Conservation (phyloP, 768 basidiomycete species). For the Phylloporus arenicola region DNA sequence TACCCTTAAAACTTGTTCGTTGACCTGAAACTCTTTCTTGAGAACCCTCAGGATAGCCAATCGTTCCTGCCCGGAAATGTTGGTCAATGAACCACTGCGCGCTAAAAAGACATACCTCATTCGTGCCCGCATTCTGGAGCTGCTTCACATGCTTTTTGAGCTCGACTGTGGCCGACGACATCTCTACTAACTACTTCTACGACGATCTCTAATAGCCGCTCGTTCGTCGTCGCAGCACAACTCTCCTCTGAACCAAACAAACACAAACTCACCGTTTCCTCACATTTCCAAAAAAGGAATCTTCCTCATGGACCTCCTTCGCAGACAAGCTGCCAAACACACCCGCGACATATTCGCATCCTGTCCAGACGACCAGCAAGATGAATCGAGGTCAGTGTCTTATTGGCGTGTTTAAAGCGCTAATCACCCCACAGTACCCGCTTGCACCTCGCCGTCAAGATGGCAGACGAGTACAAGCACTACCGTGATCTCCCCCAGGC, state of each 20-base stretch:
- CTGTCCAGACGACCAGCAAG: constrained; percentile 55
- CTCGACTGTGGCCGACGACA: constrained; percentile 43
- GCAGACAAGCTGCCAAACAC: constrained; percentile 60
- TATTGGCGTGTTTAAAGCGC: rapidly evolving
- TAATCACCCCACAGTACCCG: constrained; percentile 40
- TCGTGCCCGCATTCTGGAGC: constrained; percentile 57
- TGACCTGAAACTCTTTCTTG: constrained; percentile 64
- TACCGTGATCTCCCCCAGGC: constrained; percentile 80
- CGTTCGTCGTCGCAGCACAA: not conserved
- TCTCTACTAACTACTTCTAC: not conserved
- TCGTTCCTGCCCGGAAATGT: constrained; percentile 46
- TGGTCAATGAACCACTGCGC: constrained; percentile 28
- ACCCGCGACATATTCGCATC: constrained; percentile 68
- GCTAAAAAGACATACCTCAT: constrained; percentile 46
- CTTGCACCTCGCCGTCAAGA: constrained; percentile 74
- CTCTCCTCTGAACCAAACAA: constrained; percentile 13
- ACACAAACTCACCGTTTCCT: constrained; percentile 1
- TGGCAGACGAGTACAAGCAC: constrained; percentile 85
- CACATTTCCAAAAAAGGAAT: constrained; percentile 8
- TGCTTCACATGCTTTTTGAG: constrained; percentile 79
- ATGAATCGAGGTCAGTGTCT: constrained; percentile 61
- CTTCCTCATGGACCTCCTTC: constrained; percentile 44
- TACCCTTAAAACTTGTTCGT: constrained; percentile 71
- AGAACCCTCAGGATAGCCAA: constrained; percentile 54
- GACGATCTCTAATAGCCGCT: constrained; percentile 14